Evolutionary conservation across 257 asterid genomes (phyloP).

Genomic region (Jacaranda copaia): DNA sequence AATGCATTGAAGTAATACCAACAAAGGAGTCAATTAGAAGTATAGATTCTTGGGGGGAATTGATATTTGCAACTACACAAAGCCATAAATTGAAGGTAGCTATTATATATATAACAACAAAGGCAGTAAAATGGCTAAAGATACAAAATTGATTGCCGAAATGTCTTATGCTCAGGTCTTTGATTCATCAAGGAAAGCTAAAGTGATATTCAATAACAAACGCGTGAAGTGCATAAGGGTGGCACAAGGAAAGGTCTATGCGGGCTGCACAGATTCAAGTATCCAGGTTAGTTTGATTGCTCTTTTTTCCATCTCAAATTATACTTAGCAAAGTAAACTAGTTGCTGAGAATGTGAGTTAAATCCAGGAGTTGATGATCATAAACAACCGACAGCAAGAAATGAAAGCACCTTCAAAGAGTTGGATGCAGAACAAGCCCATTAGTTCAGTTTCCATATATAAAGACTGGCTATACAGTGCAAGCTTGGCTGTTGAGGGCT

Average conservation of each 20-base stretch:
- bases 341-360: slow-evolving; percentile 6
- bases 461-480: slow-evolving; percentile 87
- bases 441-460: slow-evolving; percentile 64
- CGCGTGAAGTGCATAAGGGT: slow-evolving; percentile 65
- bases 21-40: slow-evolving; percentile 71
- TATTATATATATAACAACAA: neutral
- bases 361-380: slow-evolving; percentile 64
- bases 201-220: slow-evolving; percentile 66
- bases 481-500: slow-evolving; percentile 66
- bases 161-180: slow-evolving; percentile 48
- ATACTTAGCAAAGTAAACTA: neutral
- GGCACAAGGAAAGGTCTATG: slow-evolving; percentile 74
- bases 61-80: slow-evolving; percentile 68
- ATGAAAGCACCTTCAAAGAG: slow-evolving; percentile 75
- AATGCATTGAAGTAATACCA: slow-evolving; percentile 74
- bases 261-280: slow-evolving; percentile 88
- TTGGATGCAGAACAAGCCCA: slow-evolving; percentile 81
- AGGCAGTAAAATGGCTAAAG: neutral
- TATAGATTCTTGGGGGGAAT: slow-evolving; percentile 64
- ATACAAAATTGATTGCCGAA: neutral
- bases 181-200: slow-evolving; percentile 71
- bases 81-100: slow-evolving; percentile 77
- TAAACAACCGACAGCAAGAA: slow-evolving; percentile 72
- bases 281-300: slow-evolving; percentile 55
- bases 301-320: neutral